A percentile compares a stretch with the other conserved stretches of the same genome.
Conservation (phyloP, 2,329 filamentous ascomycete genomes). For the Fusarium virguliforme region DNA sequence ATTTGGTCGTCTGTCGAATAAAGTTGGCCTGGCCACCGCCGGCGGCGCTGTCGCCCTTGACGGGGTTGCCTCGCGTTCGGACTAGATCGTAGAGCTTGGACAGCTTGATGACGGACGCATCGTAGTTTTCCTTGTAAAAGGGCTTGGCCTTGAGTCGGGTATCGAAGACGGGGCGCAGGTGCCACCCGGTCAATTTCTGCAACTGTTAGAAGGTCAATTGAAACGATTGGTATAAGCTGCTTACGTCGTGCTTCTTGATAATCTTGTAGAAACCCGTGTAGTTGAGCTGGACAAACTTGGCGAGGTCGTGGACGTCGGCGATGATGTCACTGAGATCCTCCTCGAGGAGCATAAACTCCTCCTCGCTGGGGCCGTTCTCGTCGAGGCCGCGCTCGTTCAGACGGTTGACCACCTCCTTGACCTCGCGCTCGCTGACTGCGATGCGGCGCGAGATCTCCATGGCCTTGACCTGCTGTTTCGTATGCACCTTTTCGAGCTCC, state of each 20-base stretch:
- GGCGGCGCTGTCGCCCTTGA: constrained; percentile 91
- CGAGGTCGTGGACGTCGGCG: constrained; percentile 96
- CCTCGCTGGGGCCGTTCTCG: constrained; percentile 80
- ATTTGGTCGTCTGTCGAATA: constrained; percentile 97
- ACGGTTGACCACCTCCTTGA: constrained; percentile 86
- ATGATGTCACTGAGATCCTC: constrained; percentile 98
- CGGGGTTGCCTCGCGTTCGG: constrained; percentile 90
- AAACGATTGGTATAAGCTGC: constrained; percentile 51
- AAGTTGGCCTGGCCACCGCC: constrained; percentile 96
- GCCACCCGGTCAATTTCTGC: constrained; percentile 94
- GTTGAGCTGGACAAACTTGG: constrained; percentile 98
- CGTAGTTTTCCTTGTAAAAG: constrained; percentile 99
- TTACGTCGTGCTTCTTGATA: constrained; percentile 98
- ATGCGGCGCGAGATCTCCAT: constrained; percentile 96
- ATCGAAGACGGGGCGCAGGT: constrained; percentile 95
- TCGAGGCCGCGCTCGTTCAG: constrained; percentile 75
- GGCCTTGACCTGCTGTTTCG: constrained; percentile 97
- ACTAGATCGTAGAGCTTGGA: constrained; percentile 97
- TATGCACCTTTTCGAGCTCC: constrained; percentile 97
- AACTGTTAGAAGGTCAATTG: constrained; percentile 41
- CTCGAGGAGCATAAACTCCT: constrained; percentile 94
- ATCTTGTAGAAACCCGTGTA: constrained; percentile 99
- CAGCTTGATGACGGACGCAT: constrained; percentile 93
- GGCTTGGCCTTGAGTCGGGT: constrained; percentile 94
- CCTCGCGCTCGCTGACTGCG: constrained; percentile 88